phyloP scores from a whole-genome alignment of 2,329 filamentous ascomycete species.

The Trichoderma pleuroti region DNA sequence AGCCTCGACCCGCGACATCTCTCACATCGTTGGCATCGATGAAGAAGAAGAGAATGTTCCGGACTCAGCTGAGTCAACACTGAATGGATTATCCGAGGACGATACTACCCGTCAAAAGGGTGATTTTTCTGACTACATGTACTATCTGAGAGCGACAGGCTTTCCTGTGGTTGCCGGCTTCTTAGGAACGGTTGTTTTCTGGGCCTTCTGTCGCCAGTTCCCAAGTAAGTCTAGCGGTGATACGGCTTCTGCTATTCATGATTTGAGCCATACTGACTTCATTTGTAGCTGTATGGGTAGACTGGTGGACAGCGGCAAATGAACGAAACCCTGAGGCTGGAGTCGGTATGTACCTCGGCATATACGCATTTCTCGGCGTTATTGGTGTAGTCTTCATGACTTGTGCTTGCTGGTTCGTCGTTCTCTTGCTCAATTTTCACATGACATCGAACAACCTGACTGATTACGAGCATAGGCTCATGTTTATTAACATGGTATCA shows the following conservation, averaged over 20 bases:
- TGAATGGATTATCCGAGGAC: neutral
- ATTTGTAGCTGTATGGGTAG: neutral
- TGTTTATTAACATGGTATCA: neutral
- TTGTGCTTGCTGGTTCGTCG: neutral
- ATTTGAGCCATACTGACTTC: neutral
- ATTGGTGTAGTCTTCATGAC: neutral
- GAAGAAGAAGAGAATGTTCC: neutral
- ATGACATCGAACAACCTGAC: neutral
- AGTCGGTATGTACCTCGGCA: neutral
- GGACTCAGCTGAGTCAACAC: neutral
- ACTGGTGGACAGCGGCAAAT: neutral
- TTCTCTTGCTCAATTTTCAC: neutral
- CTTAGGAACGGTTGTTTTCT: neutral
- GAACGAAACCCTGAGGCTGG: neutral
- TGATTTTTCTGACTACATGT: neutral
- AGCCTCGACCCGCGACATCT: neutral
- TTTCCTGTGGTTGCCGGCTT: neutral
- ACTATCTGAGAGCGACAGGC: neutral
- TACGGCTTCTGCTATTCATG: neutral
- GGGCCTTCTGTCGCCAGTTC: neutral
- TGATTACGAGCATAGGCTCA: neutral
- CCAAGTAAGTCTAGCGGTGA: neutral
- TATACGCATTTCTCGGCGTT: neutral
- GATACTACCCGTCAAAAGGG: neutral
- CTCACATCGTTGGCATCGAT: neutral